Conservation (phyloP, 495 filamentous ascomycete species). For the Penicillium lividum region DNA sequence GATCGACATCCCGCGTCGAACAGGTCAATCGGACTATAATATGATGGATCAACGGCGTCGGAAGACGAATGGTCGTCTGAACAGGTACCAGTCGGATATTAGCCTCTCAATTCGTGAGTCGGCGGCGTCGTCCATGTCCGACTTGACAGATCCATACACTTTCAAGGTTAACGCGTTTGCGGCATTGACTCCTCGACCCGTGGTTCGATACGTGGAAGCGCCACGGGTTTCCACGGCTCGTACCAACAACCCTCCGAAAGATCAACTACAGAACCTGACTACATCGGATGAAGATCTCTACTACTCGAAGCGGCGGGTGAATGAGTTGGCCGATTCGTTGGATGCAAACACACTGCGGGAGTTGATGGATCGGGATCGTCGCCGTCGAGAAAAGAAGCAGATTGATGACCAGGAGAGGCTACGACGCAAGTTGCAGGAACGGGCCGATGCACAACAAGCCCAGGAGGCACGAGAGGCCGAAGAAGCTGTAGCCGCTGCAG, state of each 20-base stretch:
- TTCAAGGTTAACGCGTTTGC: slow-evolving; percentile 76
- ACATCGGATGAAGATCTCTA: slow-evolving; percentile 65
- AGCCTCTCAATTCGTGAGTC: slow-evolving; percentile 73
- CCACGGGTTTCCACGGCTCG: slow-evolving; percentile 48
- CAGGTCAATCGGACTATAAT: slow-evolving; percentile 44
- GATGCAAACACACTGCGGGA: slow-evolving; percentile 78
- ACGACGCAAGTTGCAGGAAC: slow-evolving; percentile 65
- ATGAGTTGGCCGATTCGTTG: slow-evolving; percentile 78
- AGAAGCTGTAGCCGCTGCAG: not conserved
- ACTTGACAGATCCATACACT: slow-evolving; percentile 65
- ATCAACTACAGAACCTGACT: slow-evolving; percentile 41
- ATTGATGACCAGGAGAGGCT: slow-evolving; percentile 70
- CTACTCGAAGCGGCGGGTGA: slow-evolving; percentile 66
- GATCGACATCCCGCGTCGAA: slow-evolving; percentile 63
- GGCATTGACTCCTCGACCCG: slow-evolving; percentile 75
- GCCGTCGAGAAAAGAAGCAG: slow-evolving; percentile 72
- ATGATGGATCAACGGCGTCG: slow-evolving; percentile 62
- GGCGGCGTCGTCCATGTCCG: slow-evolving; percentile 70
- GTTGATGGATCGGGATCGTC: slow-evolving; percentile 80
- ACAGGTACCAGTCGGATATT: slow-evolving; percentile 67
- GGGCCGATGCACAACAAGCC: slow-evolving; percentile 64
- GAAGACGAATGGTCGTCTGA: slow-evolving; percentile 56
- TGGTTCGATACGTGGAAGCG: slow-evolving; percentile 69
- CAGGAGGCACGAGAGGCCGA: slow-evolving; percentile 24
- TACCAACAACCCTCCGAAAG: slow-evolving; percentile 41